These are phyloP conservation scores for Chionographis japonica DNA, from an alignment of 106 monocot genomes.

Conservation along the genomic window DNA sequence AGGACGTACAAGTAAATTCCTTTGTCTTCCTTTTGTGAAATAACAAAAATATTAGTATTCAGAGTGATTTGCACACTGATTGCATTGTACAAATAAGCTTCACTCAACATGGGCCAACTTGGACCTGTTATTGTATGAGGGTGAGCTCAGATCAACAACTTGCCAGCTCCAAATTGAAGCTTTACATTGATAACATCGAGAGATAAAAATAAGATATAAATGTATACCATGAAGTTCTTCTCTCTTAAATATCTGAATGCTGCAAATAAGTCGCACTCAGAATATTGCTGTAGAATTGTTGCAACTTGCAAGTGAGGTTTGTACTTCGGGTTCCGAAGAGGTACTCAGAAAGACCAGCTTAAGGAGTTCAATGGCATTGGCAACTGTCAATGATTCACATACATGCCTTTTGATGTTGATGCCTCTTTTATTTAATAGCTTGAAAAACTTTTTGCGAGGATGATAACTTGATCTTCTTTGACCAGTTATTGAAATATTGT, in stretches of 20 bases:
- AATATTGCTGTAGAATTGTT: constrained; percentile 53
- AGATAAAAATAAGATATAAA: not conserved
- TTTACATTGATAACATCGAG: not conserved
- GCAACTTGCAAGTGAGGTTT: constrained; percentile 49
- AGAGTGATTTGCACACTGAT: too few relatives aligned
- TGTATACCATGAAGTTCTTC: constrained; percentile 69
- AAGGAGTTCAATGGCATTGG: constrained; percentile 87
- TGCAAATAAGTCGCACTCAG: constrained; percentile 59
- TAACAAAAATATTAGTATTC: too few relatives aligned
- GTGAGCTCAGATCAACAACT: not conserved
- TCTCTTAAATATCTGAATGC: constrained; percentile 67
- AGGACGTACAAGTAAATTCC: too few relatives aligned
- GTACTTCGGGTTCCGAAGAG: constrained; percentile 43
- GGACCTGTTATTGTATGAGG: too few relatives aligned
- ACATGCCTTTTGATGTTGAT: constrained; percentile 30
- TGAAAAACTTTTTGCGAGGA: constrained; percentile 23
- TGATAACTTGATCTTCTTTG: constrained; percentile 22
- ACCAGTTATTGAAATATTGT: constrained; percentile 4
- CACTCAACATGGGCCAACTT: too few relatives aligned
- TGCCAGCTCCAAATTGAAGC: not conserved
- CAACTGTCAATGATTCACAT: constrained; percentile 47
- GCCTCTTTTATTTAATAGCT: constrained; percentile 27
- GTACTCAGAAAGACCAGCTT: constrained; percentile 69
- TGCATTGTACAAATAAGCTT: too few relatives aligned
- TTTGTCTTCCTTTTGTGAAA: too few relatives aligned